Base-by-base conservation (phyloP, 371 early-diverging fungal species). In the Batkoa obscura region DNA sequence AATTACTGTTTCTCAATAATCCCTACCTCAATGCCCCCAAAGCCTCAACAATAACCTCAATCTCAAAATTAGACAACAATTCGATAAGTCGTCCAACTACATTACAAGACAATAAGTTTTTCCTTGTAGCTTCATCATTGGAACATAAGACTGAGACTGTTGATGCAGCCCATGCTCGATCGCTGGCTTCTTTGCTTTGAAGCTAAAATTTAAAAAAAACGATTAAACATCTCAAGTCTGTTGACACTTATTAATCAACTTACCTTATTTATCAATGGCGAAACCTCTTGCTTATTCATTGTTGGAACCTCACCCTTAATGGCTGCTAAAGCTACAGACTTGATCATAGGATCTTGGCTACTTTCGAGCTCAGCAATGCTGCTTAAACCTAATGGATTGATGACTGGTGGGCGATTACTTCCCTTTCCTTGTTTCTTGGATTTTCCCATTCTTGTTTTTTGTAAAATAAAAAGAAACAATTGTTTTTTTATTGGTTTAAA, bases 111-210 rank as follows among this genome's bases (percentile, higher is more conserved):
- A 88, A 71, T 55, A 92, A 69, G 43, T 80, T 59, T 45, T 81
- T 78, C 13, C 88, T 80, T 5, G 74, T 77, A 6, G 66, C 61
- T 9, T 66, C 62, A 41, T 79, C 80, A 10, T 75, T 70, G 60
- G 76, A 67, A 57, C 80, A 64, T 43, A 90, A 65, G 65, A 88
- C 81, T 45, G 88, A 84, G 15, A 86, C 73, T 57, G 86, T 81
- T 2, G 90, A 81, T 3, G 86, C 86, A 1, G 93, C 88, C 91
- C 91, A 90, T 0, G 81, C 83, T 15, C 90, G 73, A 50, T 92
- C 90, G 54, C 74, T 78, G 33, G 81, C 68, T 51, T 80, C 79
- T 34, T 69, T 60, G 0, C 81, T 73, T 8, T 68, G 66, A 4
- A 87, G 62, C 83, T 85, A 59, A 5, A 62, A 34, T 17, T 30